Percentiles rank a stretch among this genome's conserved stretches.
These are phyloP conservation scores for Ascochyta clinopodiicola DNA, from an alignment of 2,329 filamentous ascomycete species.

Conservation along the genomic window DNA sequence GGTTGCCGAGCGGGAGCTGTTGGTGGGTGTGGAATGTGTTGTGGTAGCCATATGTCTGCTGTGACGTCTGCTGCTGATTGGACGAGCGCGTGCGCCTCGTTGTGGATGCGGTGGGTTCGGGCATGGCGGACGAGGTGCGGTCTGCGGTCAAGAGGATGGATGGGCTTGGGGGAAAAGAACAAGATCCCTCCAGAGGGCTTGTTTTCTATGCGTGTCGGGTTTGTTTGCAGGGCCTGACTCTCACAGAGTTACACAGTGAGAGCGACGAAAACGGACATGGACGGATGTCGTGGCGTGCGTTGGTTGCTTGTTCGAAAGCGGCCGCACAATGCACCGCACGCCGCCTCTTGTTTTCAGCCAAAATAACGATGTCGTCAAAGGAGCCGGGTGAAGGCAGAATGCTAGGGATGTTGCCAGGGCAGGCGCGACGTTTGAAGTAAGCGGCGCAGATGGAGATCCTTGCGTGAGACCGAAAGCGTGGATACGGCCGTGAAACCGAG, in stretches of 20 bases:
- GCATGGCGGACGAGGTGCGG: constrained; percentile 6
- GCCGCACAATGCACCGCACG: constrained; percentile 17
- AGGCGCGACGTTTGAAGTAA: constrained; percentile 11
- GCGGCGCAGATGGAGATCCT: constrained; percentile 14
- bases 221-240: constrained; percentile 18
- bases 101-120: constrained; percentile 11
- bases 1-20: constrained; percentile 32
- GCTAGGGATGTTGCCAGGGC: constrained; percentile 11
- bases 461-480: constrained; percentile 11
- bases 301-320: constrained; percentile 13
- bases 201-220: constrained; percentile 16
- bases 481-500: constrained; percentile 10
- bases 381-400: neutral
- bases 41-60: constrained; percentile 50
- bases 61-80: constrained; percentile 25
- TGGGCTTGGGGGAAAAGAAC: neutral
- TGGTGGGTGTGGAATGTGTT: constrained; percentile 52
- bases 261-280: constrained; percentile 15
- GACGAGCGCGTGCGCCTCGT: constrained; percentile 24
- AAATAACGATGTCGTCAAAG: constrained; percentile 15
- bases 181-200: constrained; percentile 6
- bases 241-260: constrained; percentile 9
- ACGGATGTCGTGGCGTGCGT: constrained; percentile 12
- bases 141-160: constrained; percentile 1
- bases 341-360: constrained; percentile 15